Conservation (phyloP, 495 filamentous ascomycete genomes). For the Penicillium cinerascens region DNA sequence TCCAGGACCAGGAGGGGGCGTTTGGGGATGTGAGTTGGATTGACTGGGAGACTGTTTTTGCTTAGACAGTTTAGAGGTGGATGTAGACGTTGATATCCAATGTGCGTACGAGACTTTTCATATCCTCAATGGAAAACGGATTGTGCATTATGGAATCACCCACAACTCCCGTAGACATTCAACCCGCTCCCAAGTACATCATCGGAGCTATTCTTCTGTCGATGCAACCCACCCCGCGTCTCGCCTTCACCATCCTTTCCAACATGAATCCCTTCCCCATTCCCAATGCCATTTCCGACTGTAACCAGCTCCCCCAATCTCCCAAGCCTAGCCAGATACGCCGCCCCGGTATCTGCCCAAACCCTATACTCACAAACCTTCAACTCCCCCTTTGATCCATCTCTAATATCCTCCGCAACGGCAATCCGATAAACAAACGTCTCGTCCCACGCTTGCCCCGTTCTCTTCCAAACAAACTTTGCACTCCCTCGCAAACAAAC, state of each 20-base stretch:
- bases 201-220: too few relatives aligned
- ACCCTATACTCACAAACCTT: constrained; percentile 53
- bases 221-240: constrained; percentile 8
- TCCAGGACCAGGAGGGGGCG: constrained; percentile 44
- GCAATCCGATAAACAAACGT: constrained; percentile 53
- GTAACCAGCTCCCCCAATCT: constrained; percentile 25
- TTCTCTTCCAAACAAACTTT: constrained; percentile 48
- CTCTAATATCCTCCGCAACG: constrained; percentile 45
- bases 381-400: constrained; percentile 13
- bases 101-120: too few relatives aligned
- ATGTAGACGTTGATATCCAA: background rate
- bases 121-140: too few relatives aligned
- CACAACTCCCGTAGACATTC: constrained; percentile 25
- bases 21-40: constrained; percentile 53
- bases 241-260: background rate
- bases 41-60: constrained; percentile 35
- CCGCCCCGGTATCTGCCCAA: constrained; percentile 65
- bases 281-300: constrained; percentile 2
- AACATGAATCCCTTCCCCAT: constrained; percentile 8
- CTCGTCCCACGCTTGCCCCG: constrained; percentile 56
- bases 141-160: background rate
- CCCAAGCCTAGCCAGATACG: constrained; percentile 54
- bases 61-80: background rate
- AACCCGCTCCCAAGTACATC: constrained; percentile 21
- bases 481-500: constrained; percentile 50